Evolutionary conservation across 1,139 yeast genomes (phyloP), one percentile per base, ranked within the genome.

Genomic region (Diutina neorugosa): DNA sequence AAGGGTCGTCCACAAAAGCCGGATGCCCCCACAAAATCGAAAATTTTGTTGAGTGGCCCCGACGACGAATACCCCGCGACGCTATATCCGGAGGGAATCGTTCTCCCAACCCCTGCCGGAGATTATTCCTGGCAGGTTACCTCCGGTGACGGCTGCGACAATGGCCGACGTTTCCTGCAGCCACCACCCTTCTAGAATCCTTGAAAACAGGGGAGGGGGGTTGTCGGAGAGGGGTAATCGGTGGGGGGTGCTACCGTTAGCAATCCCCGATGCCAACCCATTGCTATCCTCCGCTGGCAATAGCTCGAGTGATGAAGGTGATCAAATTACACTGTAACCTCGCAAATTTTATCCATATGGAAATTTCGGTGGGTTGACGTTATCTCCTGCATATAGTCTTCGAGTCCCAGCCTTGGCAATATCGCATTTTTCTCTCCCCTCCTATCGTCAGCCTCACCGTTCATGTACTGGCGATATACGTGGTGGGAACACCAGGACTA

Each of bases 401-500:
- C 37, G 37, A 31, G n/a, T 31, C 37, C 14, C 14, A 14, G n/a
- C 37, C n/a, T 12, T 14, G 14, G 14, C 14, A 31, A 11, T 31
- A 5, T 11, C 37, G 37, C 12, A 31, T 31, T 31, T 5, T 31
- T 31, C 37, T 14, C 12, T 31, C 37, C 25, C 4, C 7, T 7
- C 25, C 25, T 23, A 7, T 4, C 25, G 4, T 31, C 37, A 31
- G 37, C 37, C 37, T 31, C 37, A 16, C 25, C 25, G 7, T 23
- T 41, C 20, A 73, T 73, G 77, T 71, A 71, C 55, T 73, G 78
- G 77, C 65, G 72, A 54, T 61, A 64, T 53, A 55, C 63, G 3
- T 46, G 50, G 50, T 60, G 66, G 58, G 56, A 56, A n/a, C 58
- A 59, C 16, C 57, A 59, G 41, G 61, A 63, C 27, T 73, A 66